Conservation (phyloP, 345 rosid genomes). For the Citropsis articulata region DNA sequence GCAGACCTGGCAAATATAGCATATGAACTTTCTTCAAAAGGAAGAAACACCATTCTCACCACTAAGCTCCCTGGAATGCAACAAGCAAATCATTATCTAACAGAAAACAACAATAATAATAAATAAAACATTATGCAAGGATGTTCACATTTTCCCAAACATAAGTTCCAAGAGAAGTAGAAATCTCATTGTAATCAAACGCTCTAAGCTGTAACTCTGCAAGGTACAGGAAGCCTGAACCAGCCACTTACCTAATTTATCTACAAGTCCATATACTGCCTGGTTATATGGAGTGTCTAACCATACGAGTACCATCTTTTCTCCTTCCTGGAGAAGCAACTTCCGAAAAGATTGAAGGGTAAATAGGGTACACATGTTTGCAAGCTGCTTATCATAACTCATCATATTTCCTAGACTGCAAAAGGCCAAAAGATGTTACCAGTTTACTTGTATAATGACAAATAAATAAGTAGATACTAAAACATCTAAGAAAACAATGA, state of each 20-base stretch:
- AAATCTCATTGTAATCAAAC: conserved; percentile 4
- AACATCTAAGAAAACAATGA: neutral
- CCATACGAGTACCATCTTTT: conserved; percentile 93
- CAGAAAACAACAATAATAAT: neutral
- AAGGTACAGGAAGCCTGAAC: neutral
- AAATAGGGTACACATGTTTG: conserved; percentile 77
- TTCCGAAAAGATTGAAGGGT: conserved; percentile 82
- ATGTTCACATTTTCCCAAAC: conserved; percentile 1
- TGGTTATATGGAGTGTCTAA: conserved; percentile 94
- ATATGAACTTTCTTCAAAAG: conserved; percentile 95
- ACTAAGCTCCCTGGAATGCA: conserved; percentile 77
- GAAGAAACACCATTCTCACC: conserved; percentile 91
- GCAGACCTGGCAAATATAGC: conserved; percentile 96
- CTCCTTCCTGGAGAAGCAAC: conserved; percentile 95
- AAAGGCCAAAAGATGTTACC: conserved; percentile 18
- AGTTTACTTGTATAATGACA: conserved; percentile 4
- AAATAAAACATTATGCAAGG: neutral
- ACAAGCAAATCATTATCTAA: conserved; percentile 10
- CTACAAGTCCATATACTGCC: conserved; percentile 93
- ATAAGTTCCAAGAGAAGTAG: conserved; percentile 11
- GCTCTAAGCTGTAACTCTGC: neutral
- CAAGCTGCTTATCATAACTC: conserved; percentile 70
- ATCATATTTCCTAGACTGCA: conserved; percentile 52
- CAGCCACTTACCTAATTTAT: conserved; percentile 68
- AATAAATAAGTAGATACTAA: neutral